phyloP scores from a whole-genome alignment of 2,329 filamentous ascomycete genomes.

The Colletotrichum tropicale region DNA sequence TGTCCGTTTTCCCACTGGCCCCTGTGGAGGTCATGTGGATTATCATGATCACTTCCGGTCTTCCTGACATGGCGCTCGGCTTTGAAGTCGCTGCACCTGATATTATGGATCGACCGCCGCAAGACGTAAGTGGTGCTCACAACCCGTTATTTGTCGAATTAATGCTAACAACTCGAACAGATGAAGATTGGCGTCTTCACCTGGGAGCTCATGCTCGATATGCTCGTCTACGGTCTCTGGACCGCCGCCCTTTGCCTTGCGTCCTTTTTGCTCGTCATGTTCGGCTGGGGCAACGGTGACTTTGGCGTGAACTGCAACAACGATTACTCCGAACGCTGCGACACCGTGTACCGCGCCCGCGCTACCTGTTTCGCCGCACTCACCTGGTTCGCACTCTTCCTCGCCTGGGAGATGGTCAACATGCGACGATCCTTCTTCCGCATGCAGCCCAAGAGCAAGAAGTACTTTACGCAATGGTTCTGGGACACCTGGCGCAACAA shows the following conservation, averaged over 20 bases:
- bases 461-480: conserved; percentile 69
- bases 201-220: conserved; percentile 67
- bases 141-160: background rate
- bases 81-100: conserved; percentile 73
- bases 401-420: conserved; percentile 78
- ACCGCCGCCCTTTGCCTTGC: conserved; percentile 64
- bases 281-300: conserved; percentile 52
- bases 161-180: conserved; percentile 20
- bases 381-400: conserved; percentile 76
- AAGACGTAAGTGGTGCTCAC: conserved; percentile 51
- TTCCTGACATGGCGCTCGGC: conserved; percentile 78
- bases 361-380: conserved; percentile 75
- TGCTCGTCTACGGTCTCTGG: conserved; percentile 71
- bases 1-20: conserved; percentile 74
- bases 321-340: conserved; percentile 54
- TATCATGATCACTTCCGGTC: conserved; percentile 77
- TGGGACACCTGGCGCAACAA: conserved; percentile 71
- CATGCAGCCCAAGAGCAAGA: conserved; percentile 68
- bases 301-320: conserved; percentile 67
- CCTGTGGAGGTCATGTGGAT: conserved; percentile 82
- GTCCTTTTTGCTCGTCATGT: conserved; percentile 58
- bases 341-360: conserved; percentile 70
- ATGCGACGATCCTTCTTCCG: conserved; percentile 75
- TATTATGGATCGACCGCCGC: conserved; percentile 72
- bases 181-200: conserved; percentile 65